These are phyloP conservation scores for Vanilla planifolia DNA, from an alignment of 106 monocot genomes.

Conservation along the genomic window DNA sequence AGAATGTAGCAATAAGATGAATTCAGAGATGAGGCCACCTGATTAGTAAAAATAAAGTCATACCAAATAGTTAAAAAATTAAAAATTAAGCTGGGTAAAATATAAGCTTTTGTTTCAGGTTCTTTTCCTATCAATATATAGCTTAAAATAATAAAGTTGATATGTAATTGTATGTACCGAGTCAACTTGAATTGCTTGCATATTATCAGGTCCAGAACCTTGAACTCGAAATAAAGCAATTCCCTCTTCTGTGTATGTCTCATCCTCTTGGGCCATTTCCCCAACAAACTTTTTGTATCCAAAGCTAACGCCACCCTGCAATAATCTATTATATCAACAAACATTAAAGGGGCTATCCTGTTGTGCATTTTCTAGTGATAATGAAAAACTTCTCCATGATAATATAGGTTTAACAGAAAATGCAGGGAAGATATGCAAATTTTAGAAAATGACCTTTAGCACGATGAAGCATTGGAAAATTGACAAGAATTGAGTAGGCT, in stretches of 20 bases:
- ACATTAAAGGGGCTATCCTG: background rate
- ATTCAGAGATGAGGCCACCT: conserved; percentile 92
- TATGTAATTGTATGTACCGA: conserved; percentile 28
- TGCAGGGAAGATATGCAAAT: background rate
- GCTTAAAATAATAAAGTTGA: background rate
- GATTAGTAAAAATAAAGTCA: too few species aligned
- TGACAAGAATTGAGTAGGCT: conserved; percentile 57
- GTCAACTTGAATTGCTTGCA: conserved; percentile 79
- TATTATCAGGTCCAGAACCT: conserved; percentile 71
- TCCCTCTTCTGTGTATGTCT: conserved; percentile 46
- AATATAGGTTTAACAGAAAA: background rate
- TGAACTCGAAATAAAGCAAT: conserved; percentile 58
- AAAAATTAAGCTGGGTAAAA: background rate
- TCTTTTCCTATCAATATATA: background rate
- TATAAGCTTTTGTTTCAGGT: too few species aligned
- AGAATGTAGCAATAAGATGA: conserved; percentile 97
- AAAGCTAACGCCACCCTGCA: conserved; percentile 55
- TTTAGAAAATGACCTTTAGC: conserved; percentile 26
- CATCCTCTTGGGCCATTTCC: conserved; percentile 36
- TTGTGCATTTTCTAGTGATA: background rate
- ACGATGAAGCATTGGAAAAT: conserved; percentile 62
- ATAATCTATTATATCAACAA: background rate
- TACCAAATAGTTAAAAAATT: conserved; percentile 8
- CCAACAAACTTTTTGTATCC: conserved; percentile 45
- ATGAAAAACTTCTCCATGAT: background rate